Conservation (phyloP, 2,329 filamentous ascomycete genomes). For the Xylariaceae sp. region DNA sequence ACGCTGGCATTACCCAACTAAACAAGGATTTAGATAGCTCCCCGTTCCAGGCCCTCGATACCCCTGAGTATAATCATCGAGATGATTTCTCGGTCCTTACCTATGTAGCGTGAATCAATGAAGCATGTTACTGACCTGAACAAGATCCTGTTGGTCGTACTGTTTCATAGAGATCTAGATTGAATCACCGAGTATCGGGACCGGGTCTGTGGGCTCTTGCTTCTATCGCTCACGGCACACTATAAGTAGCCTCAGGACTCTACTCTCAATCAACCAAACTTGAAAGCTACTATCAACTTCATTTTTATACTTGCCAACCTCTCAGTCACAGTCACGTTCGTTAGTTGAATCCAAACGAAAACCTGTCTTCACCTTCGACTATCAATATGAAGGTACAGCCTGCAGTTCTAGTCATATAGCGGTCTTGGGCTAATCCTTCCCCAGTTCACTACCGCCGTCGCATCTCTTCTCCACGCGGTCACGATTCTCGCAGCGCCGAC, state of each 20-base stretch:
- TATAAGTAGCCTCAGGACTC: slow-evolving; percentile 14
- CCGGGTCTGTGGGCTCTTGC: slow-evolving; percentile 16
- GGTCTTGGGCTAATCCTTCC: slow-evolving; percentile 1
- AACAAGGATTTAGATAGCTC: slow-evolving; percentile 24
- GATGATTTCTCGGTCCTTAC: neutral
- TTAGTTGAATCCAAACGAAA: neutral
- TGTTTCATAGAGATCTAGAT: slow-evolving; percentile 7
- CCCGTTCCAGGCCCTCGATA: slow-evolving; percentile 21
- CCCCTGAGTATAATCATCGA: slow-evolving; percentile 18
- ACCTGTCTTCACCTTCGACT: neutral
- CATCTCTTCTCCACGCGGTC: slow-evolving; percentile 7
- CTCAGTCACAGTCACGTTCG: neutral
- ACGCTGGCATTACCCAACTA: slow-evolving; percentile 14
- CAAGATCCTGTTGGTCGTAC: neutral
- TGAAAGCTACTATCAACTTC: neutral
- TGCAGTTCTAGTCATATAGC: neutral
- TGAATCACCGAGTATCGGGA: slow-evolving; percentile 1
- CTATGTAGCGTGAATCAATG: slow-evolving; percentile 4
- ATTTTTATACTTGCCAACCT: neutral
- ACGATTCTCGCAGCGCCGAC: slow-evolving; percentile 26
- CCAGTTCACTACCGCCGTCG: slow-evolving; percentile 12
- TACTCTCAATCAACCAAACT: neutral
- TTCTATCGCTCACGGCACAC: neutral
- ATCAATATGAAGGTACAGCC: slow-evolving; percentile 23
- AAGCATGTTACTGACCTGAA: slow-evolving; percentile 8